Conservation (phyloP, 1,284 basidiomycete species). For the Pascua guehoae region DNA sequence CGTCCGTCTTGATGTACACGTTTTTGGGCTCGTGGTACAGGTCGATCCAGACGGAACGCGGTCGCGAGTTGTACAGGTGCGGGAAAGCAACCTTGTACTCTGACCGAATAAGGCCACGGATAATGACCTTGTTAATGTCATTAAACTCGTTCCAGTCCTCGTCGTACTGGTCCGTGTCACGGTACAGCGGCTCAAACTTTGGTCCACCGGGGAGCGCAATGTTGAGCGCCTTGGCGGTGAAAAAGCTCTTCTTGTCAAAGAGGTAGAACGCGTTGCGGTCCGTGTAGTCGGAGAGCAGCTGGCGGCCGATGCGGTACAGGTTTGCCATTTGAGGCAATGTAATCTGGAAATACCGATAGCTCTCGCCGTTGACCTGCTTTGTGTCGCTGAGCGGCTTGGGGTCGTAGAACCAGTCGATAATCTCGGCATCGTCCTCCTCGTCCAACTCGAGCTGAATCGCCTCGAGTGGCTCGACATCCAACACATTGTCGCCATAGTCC, state of each 20-base stretch:
- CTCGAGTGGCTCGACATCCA: conserved; percentile 97
- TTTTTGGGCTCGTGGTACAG: conserved; percentile 94
- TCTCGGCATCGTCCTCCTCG: conserved; percentile 86
- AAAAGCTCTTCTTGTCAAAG: conserved; percentile 97
- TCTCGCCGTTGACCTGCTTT: conserved; percentile 81
- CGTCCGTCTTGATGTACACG: conserved; percentile 97
- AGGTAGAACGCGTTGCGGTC: conserved; percentile 87
- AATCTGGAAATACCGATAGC: conserved; percentile 90
- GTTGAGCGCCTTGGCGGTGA: conserved; percentile 96
- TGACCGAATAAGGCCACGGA: conserved; percentile 95
- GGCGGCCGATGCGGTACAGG: conserved; percentile 90
- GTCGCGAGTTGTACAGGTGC: conserved; percentile 97
- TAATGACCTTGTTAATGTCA: conserved; percentile 99
- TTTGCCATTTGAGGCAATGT: conserved; percentile 94
- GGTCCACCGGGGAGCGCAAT: conserved; percentile 98
- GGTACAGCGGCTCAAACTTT: conserved; percentile 86
- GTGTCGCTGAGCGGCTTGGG: conserved; percentile 90
- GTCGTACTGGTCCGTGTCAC: conserved; percentile 95
- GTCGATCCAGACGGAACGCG: conserved; percentile 88
- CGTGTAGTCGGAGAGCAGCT: conserved; percentile 85
- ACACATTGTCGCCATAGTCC: conserved; percentile 96
- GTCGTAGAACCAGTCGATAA: conserved; percentile 99
- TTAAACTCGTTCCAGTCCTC: conserved; percentile 99
- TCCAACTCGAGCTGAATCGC: conserved; percentile 97
- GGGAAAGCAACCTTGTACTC: conserved; percentile 99